Percentiles rank a stretch among this genome's conserved stretches.
Conservation (phyloP, 129 eudicot genomes). For the Erigeron canadensis region DNA sequence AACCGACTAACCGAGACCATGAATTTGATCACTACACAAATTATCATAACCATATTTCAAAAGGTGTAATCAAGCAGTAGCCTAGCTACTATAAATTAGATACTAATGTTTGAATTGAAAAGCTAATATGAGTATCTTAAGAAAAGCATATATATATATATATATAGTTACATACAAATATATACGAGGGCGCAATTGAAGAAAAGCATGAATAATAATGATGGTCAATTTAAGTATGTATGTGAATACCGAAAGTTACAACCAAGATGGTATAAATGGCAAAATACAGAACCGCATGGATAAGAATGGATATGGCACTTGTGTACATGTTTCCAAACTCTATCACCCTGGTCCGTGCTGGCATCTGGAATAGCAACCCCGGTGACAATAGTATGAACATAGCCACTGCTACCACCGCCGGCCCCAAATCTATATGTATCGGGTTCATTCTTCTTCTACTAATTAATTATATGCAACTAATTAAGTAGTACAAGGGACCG, state of each 20-base stretch:
- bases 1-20: no score
- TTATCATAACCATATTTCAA: no score
- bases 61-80: no score
- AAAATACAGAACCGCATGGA: conserved; percentile 73
- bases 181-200: neutral
- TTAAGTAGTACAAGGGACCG: neutral
- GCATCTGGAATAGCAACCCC: conserved; percentile 84
- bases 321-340: conserved; percentile 96
- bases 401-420: conserved; percentile 82
- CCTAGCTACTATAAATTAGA: no score
- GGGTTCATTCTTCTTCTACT: neutral
- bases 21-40: no score
- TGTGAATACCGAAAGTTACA: conserved; percentile 84
- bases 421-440: conserved; percentile 80
- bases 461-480: neutral
- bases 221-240: conserved; percentile 53
- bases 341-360: conserved; percentile 75
- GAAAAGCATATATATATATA: no score
- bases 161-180: no score
- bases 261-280: conserved; percentile 77
- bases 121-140: no score
- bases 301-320: conserved; percentile 73
- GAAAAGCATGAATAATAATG: neutral
- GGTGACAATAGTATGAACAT: conserved; percentile 86
- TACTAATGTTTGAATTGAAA: no score